These are phyloP conservation scores for Pezicula carpinea DNA, from an alignment of 2,329 filamentous ascomycete genomes.

Conservation along the genomic window DNA sequence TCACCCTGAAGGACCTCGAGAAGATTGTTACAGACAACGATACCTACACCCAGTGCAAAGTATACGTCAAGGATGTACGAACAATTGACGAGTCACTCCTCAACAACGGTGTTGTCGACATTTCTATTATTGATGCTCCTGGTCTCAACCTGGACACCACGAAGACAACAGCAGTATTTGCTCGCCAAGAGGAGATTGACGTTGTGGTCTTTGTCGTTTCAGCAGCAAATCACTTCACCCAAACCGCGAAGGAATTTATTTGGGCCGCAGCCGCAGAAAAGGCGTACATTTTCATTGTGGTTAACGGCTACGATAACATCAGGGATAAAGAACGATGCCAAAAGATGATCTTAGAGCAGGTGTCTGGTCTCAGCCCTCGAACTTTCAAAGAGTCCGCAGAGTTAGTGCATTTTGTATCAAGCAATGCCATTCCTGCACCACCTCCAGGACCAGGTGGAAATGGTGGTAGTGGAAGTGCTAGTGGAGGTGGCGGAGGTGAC, in stretches of 20 bases:
- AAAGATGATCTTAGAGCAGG: slow-evolving; percentile 89
- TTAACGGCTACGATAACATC: slow-evolving; percentile 95
- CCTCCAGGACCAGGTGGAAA: slow-evolving; percentile 50
- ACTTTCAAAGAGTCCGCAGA: slow-evolving; percentile 91
- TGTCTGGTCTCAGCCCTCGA: slow-evolving; percentile 79
- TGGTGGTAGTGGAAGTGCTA: slow-evolving; percentile 48
- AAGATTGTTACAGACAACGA: slow-evolving; percentile 85
- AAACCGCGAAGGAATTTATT: slow-evolving; percentile 97
- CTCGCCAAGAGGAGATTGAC: slow-evolving; percentile 95
- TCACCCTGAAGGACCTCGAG: slow-evolving; percentile 71
- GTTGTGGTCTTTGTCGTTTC: slow-evolving; percentile 98
- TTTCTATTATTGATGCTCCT: slow-evolving; percentile 93
- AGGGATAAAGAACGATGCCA: slow-evolving; percentile 86
- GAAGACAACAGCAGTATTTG: slow-evolving; percentile 96
- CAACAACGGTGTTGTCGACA: slow-evolving; percentile 97
- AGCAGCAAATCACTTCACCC: slow-evolving; percentile 94
- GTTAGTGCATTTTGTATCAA: slow-evolving; percentile 96
- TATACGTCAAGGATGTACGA: slow-evolving; percentile 89
- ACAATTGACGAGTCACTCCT: slow-evolving; percentile 88
- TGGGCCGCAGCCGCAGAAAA: slow-evolving; percentile 94
- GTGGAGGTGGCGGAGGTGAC: slow-evolving; percentile 49
- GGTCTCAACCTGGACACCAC: slow-evolving; percentile 94
- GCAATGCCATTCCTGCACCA: slow-evolving; percentile 79
- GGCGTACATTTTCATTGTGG: slow-evolving; percentile 97
- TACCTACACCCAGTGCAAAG: slow-evolving; percentile 89